Evolutionary conservation across 495 filamentous ascomycete genomes (phyloP).

Genomic region (Penicillium pulvis): DNA sequence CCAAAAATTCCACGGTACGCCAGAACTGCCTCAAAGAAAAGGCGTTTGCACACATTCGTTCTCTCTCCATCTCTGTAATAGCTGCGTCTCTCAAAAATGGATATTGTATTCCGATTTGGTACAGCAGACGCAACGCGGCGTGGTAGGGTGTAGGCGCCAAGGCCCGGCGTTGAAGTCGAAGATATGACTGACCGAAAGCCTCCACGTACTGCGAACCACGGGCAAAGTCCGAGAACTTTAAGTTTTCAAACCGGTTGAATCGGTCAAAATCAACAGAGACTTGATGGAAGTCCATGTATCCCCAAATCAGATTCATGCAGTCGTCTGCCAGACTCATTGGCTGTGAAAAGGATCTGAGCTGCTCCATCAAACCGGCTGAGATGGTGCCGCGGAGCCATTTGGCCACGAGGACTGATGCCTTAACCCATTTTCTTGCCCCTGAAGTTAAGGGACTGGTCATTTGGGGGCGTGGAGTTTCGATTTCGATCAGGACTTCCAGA

Average conservation of each 20-base stretch:
- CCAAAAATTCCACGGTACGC: no score
- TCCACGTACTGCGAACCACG: no score
- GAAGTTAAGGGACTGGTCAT: background rate
- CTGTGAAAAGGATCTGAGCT: background rate
- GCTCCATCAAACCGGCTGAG: background rate
- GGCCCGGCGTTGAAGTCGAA: background rate
- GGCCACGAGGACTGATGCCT: background rate
- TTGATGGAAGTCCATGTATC: no score
- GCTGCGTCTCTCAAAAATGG: no score
- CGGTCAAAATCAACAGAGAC: no score
- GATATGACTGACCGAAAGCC: no score
- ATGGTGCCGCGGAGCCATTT: background rate
- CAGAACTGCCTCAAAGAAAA: no score
- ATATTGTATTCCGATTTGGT: no score
- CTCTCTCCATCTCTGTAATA: no score
- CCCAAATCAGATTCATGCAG: background rate
- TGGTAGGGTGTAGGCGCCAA: conserved; percentile 9
- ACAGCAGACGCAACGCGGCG: background rate
- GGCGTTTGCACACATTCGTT: no score
- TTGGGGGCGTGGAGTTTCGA: background rate
- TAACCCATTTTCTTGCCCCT: background rate
- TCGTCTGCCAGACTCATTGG: background rate
- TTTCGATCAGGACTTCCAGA: background rate
- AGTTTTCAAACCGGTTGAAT: background rate
- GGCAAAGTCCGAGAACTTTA: conserved; percentile 5